These are phyloP conservation scores for Lipomyces oligophaga DNA, from an alignment of 805 yeast species.

Conservation along the genomic window DNA sequence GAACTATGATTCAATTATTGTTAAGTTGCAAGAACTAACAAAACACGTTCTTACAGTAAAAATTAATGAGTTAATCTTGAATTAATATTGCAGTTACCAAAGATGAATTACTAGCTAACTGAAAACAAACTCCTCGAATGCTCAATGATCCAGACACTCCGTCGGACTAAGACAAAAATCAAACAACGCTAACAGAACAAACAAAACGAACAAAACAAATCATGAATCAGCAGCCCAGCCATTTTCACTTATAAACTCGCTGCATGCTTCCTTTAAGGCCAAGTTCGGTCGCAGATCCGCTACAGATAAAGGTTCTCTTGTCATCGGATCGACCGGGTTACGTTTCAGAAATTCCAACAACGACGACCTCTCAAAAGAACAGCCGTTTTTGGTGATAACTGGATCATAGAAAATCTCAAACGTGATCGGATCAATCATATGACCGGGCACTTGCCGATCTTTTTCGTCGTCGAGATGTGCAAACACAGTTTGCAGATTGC, in stretches of 20 bases:
- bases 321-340: conserved; percentile 43
- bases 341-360: conserved; percentile 40
- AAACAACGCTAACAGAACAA: background rate
- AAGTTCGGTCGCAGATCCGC: conserved; percentile 43
- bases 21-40: background rate
- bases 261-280: conserved; percentile 42
- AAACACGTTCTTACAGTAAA: background rate
- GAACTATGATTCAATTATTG: background rate
- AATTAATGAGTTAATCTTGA: background rate
- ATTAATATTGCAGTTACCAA: background rate
- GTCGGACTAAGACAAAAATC: background rate
- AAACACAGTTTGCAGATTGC: conserved; percentile 29
- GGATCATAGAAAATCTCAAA: conserved; percentile 43
- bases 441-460: conserved; percentile 39
- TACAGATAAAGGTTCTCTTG: conserved; percentile 39
- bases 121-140: conserved; percentile 1
- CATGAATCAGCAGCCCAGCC: conserved; percentile 32
- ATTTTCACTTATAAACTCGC: conserved; percentile 31
- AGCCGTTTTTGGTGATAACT: conserved; percentile 46
- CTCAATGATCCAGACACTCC: background rate
- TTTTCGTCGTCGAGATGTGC: conserved; percentile 28
- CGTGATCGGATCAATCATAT: conserved; percentile 43
- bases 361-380: conserved; percentile 43
- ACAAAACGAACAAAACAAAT: background rate
- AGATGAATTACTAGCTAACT: background rate